Conservation (phyloP, 2,329 filamentous ascomycete genomes). For the Hypomyces rosellus region DNA sequence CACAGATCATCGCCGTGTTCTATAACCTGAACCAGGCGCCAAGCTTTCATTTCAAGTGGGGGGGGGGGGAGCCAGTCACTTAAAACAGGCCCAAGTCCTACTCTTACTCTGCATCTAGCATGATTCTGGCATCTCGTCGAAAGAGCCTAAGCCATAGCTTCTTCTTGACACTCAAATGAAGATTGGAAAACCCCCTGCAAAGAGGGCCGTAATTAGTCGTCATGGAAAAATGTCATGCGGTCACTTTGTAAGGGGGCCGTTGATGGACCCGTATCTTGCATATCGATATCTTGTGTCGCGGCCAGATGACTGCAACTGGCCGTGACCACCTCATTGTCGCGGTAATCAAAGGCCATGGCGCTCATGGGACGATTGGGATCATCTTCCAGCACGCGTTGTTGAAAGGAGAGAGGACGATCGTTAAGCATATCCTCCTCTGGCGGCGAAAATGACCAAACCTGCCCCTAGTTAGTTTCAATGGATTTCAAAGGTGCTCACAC, state of each 20-base stretch:
- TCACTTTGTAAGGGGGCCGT: conserved; percentile 45
- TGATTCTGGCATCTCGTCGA: conserved; percentile 3
- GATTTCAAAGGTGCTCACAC: neutral
- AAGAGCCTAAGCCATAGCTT: conserved; percentile 6
- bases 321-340: conserved; percentile 24
- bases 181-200: neutral
- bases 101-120: conserved; percentile 4
- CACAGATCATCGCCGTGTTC: conserved; percentile 21
- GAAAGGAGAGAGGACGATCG: conserved; percentile 46
- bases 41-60: conserved; percentile 24
- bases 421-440: conserved; percentile 64
- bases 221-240: conserved; percentile 46
- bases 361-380: conserved; percentile 44
- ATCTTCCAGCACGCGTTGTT: conserved; percentile 41
- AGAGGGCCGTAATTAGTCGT: conserved; percentile 27
- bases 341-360: conserved; percentile 42
- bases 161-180: conserved; percentile 6
- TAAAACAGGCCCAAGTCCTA: conserved; percentile 10
- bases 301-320: conserved; percentile 28
- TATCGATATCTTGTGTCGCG: conserved; percentile 44
- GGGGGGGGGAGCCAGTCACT: conserved; percentile 20
- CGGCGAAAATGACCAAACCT: conserved; percentile 95
- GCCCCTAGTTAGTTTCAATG: conserved; percentile 10
- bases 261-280: conserved; percentile 50
- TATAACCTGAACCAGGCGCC: conserved; percentile 26